Evolutionary conservation across 2,329 filamentous ascomycete species (phyloP).

Genomic region (Thyridium curvatum): DNA sequence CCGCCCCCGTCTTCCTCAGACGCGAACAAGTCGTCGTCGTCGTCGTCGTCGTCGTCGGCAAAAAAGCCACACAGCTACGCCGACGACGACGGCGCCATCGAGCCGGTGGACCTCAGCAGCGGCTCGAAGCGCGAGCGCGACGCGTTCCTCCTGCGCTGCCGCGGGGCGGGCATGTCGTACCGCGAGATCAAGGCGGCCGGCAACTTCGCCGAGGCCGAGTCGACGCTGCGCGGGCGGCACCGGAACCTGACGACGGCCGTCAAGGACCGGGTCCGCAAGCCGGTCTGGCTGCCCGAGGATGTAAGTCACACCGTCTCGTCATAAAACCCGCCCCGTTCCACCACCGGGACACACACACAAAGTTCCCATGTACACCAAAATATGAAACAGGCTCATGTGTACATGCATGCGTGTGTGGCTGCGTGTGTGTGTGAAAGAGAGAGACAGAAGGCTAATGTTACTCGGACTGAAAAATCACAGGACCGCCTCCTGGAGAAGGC

Average conservation of each 20-base stretch:
- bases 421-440: too few relatives aligned
- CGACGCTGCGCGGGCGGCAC: conserved; percentile 64
- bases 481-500: too few relatives aligned
- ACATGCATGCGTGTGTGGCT: too few relatives aligned
- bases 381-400: too few relatives aligned
- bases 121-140: conserved; percentile 19
- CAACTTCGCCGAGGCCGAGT: conserved; percentile 58
- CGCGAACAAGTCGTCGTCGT: not conserved
- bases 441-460: too few relatives aligned
- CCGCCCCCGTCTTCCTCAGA: not conserved
- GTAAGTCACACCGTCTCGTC: conserved; percentile 39
- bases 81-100: not conserved
- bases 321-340: too few relatives aligned
- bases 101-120: not conserved
- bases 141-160: conserved; percentile 46
- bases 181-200: conserved; percentile 52
- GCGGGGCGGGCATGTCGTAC: conserved; percentile 54
- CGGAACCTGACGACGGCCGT: conserved; percentile 59
- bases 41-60: not conserved
- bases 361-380: too few relatives aligned
- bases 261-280: conserved; percentile 56
- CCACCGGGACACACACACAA: too few relatives aligned
- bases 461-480: too few relatives aligned
- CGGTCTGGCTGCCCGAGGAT: conserved; percentile 56
- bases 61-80: not conserved